Base-by-base conservation (phyloP, 257 asterid genomes). In the Misopates orontium region DNA sequence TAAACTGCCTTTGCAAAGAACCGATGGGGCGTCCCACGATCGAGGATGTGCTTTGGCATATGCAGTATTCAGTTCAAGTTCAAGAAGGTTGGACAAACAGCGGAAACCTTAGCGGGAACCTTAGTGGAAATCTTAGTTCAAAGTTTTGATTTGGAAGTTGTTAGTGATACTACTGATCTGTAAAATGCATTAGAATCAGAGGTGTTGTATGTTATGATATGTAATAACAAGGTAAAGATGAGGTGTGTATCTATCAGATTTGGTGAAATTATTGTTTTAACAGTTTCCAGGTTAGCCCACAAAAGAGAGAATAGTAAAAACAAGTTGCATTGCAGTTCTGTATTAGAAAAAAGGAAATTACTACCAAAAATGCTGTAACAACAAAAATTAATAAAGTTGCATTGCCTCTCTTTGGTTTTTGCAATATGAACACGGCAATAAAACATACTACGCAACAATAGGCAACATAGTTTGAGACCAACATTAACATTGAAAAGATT, bases 1-100 rank as follows among this genome's bases (percentile, higher is more conserved):
- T 79, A 49, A 90, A 82, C 72, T 94, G 99, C 79, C 74, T 94
- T 56, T 69, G 78, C 62, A 79, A 76, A 57, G 96, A 90, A 40
- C 78, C 93, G 3, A 74, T 67, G 76, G 76, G 67, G 18, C 82
- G 96, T 2, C 97, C 99, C 0, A 81, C 98, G 23, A 79, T 94
- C 41, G 99, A 94, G 78, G 99, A 94, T 56, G 96, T 90, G 81
- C 89, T 94, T 8, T 94, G 99, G 99, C 96, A 94, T 67, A 80
- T 94, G 97, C 99, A 94, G 69, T 94, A 94, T 60, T 94, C 99
- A 10, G 82, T 86, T 56, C 99, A 94, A 70, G 96, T 94, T 75
- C 99, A 94, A 78, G 99, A 94, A 81, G 99, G 99, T 25, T 85
- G 98, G 97, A 84, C 80, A n/a, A 87, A 75, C 85, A 86, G 90